Evolutionary conservation across 352 stramenopile genomes (phyloP), one percentile per base, ranked within the genome.

Genomic region (Pythium angustatum): DNA sequence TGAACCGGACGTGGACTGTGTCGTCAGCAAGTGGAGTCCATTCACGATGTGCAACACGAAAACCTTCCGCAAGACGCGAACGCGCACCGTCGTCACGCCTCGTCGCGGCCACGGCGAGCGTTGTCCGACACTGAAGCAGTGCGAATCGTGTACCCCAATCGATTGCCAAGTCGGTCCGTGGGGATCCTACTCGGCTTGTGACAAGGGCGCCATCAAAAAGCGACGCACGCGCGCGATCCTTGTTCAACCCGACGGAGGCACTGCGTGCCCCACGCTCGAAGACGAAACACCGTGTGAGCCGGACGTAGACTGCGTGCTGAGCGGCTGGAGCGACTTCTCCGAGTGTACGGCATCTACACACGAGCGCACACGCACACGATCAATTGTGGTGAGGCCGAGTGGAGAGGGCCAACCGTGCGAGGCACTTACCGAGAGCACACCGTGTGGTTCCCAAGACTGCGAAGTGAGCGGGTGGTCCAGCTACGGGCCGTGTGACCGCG

Each of bases 281-380:
- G 52, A 88, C 8, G 66, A 68, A 0, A 68, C 55, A 24, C 28
- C 50, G 1, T 91, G 82, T 31, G 66, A 45, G 0, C 45, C 58
- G 0, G 27, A 34, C n/a, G 67, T 88, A 5, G 68, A 89, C 59
- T 91, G 81, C 41, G 72, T 81, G 10, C 69, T 89, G 22, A 81
- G 76, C 17, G 53, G 53, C 14, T 91, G 79, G 78, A 60, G 76
- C 1, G 61, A 62, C 33, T 89, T 75, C 52, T 43, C 21, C 1
- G 17, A 59, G 1, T 91, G 79, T 48, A 73, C 83, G 12, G 59
- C 66, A 1, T 19, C 56, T n/a, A 72, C 59, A 0, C 66, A 69
- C 47, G 76, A 66, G 8, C 68, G 72, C 8, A 78, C 70, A 2
- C 68, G 64, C 17, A 67, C 48, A 21, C 76, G 81, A 0, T 62